Evolutionary conservation across 305 asterid genomes (phyloP), one percentile per base, ranked within the genome.

Genomic region (Petunia hybrid): DNA sequence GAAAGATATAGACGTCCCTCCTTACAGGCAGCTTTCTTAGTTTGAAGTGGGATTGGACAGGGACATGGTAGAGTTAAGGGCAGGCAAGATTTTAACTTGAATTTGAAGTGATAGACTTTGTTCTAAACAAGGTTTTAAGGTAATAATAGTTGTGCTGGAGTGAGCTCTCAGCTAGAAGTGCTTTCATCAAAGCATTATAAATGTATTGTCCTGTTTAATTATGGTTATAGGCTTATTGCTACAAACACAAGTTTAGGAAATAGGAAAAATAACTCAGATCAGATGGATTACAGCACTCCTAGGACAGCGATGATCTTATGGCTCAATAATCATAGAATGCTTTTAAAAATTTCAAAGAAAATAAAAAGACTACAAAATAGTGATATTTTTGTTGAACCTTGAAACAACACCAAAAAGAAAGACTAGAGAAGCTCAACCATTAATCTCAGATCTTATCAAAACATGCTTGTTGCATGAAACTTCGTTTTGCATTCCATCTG

Each of bases 11-110:
- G 89, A 86, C 78, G 55, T 41, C 3, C 81, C 81, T 84, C 83
- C 71, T 81, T 79, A 84, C 79, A 22, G 9, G 82, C 84, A 78
- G 85, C 83, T 89, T 85, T 89, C 86, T 81, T 64, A 79, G 85
- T 82, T 61, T 83, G 76, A 77, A 48, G 86, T 87, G 84, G 88
- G 80, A 83, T 53, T 59, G 46, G 73, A 74, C 1, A 80, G 69
- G 68, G 76, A 84, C 87, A 89, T 74, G 76, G 73, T 38, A 60
- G 16, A 77, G 80, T 46, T 66, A 36, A 35, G 73, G 43, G 38
- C 13, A 65, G 77, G 74, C 31, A 80, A 46, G 45, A n/a, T 67
- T 59, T 85, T 82, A 7, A 81, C 91, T 88, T 88, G 66, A 74
- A 82, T 61, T 59, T 73, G 39, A 80, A 82, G 85, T 64, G 56